These are phyloP conservation scores for Leishmania mexicana DNA, from an alignment of 208 protist species.

Conservation along the genomic window DNA sequence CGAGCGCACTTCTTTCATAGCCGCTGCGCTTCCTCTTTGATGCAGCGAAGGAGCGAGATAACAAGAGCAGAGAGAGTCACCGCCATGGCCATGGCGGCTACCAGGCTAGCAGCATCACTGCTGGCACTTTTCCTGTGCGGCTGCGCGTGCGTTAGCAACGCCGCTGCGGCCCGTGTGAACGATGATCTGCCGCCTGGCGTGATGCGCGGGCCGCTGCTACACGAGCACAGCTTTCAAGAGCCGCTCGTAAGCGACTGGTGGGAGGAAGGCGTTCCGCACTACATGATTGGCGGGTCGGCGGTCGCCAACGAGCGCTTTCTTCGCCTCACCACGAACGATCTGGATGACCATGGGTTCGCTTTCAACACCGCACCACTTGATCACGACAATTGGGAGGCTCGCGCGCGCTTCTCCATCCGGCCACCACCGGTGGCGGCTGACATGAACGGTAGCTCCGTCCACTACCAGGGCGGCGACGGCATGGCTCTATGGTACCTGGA, in stretches of 20 bases:
- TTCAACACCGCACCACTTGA: conserved; percentile 84
- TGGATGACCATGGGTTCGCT: conserved; percentile 74
- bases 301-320: conserved; percentile 83
- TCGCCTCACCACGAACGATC: conserved; percentile 71
- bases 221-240: conserved; percentile 76
- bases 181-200: conserved; percentile 55
- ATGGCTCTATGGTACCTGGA: conserved; percentile 86
- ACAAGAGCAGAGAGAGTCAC: neutral
- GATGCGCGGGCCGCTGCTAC: conserved; percentile 64
- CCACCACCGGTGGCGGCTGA: conserved; percentile 44
- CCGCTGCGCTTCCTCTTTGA: neutral
- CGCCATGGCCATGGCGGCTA: neutral
- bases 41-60: neutral
- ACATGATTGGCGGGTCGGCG: conserved; percentile 82
- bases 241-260: conserved; percentile 88
- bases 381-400: conserved; percentile 75
- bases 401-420: conserved; percentile 74
- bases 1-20: neutral
- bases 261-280: conserved; percentile 87
- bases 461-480: conserved; percentile 82
- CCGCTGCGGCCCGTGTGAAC: neutral
- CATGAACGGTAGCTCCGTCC: conserved; percentile 14
- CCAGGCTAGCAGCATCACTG: neutral
- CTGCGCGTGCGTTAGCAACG: neutral
- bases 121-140: conserved; percentile 11